Conservation (phyloP, 768 basidiomycete species). For the Rhodotorula paludigena region DNA sequence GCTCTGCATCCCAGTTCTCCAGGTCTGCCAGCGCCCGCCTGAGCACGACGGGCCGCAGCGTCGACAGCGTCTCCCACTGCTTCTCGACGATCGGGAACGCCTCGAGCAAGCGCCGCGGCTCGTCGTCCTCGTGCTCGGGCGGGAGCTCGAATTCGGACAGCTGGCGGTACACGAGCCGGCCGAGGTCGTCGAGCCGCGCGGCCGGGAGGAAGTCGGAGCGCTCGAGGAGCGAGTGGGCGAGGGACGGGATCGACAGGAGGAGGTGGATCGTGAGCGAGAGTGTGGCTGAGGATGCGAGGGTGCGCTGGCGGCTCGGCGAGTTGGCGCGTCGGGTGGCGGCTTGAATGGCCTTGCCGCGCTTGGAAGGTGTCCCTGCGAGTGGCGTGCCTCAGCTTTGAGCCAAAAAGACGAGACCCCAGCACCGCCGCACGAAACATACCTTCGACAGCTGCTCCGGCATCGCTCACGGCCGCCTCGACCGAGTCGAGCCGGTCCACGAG, state of each 20-base stretch:
- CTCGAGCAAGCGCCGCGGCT: background rate
- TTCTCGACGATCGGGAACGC: constrained; percentile 42
- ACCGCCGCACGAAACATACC: too few relatives aligned
- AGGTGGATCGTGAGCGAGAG: constrained; percentile 36
- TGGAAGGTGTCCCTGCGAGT: background rate
- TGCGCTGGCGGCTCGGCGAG: background rate
- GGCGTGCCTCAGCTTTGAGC: background rate
- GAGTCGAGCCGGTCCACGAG: constrained; percentile 27
- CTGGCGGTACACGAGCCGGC: constrained; percentile 38
- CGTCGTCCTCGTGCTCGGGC: background rate
- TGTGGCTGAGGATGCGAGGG: constrained; percentile 20
- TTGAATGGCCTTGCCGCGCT: background rate
- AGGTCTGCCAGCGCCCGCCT: constrained; percentile 21
- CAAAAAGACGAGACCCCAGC: too few relatives aligned
- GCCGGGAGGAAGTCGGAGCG: constrained; percentile 35
- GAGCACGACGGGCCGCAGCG: constrained; percentile 21
- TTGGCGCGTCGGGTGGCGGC: background rate
- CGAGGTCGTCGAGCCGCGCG: constrained; percentile 40
- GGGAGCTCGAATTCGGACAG: constrained; percentile 19
- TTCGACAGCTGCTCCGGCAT: background rate
- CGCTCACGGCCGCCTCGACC: background rate
- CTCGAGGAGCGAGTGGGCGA: constrained; percentile 40
- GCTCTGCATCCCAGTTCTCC: background rate
- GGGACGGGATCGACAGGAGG: constrained; percentile 37
- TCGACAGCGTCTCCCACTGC: constrained; percentile 36